Conservation (phyloP, 257 asterid species). For the Henckelia pumila region DNA sequence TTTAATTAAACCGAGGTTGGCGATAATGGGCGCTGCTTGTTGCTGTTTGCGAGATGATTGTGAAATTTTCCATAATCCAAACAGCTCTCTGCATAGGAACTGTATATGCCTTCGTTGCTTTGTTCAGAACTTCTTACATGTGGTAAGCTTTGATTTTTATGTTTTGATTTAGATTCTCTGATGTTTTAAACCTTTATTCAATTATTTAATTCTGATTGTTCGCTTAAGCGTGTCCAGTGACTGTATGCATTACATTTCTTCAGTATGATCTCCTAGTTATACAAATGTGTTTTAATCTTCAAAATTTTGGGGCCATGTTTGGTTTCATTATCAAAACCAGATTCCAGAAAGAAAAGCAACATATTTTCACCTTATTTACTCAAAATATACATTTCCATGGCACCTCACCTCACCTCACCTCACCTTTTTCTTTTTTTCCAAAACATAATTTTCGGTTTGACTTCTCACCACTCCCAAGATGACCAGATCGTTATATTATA, state of each 20-base stretch:
- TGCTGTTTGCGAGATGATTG: constrained; percentile 45
- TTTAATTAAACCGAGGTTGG: constrained; percentile 8
- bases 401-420: no score
- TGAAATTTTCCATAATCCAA: constrained; percentile 39
- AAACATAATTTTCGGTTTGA: not conserved
- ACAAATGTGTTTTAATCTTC: not conserved
- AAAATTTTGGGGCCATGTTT: not conserved
- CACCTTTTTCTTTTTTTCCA: no score
- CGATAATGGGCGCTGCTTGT: constrained; percentile 46
- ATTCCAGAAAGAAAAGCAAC: not conserved
- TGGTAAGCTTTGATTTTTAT: constrained; percentile 48
- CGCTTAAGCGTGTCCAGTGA: not conserved
- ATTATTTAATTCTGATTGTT: not conserved
- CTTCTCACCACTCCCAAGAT: not conserved
- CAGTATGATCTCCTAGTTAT: not conserved
- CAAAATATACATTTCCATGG: not conserved
- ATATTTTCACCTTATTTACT: not conserved
- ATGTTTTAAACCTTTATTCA: not conserved
- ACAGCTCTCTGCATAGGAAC: constrained; percentile 57
- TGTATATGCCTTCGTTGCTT: constrained; percentile 69
- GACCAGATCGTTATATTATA: not conserved
- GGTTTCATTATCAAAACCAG: not conserved
- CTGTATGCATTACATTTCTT: not conserved
- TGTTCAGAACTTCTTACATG: constrained; percentile 52
- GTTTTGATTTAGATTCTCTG: constrained; percentile 10